phyloP scores from a whole-genome alignment of 2,329 filamentous ascomycete genomes.

The Fusarium albidum region DNA sequence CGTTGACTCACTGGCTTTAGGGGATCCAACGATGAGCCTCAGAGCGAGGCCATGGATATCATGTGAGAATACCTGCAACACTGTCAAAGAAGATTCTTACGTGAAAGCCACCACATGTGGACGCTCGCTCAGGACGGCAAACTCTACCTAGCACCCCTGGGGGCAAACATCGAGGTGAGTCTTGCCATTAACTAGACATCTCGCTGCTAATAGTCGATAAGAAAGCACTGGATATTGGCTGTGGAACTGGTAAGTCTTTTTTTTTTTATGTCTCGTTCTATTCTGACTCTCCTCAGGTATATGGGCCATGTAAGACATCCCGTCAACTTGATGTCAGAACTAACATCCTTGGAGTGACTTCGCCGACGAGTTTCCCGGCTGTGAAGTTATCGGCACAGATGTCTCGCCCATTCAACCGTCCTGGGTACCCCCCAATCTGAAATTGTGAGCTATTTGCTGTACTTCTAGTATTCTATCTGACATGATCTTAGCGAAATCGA shows the following conservation, averaged over 20 bases:
- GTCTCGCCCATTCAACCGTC: constrained; percentile 29
- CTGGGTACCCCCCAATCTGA: constrained; percentile 29
- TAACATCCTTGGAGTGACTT: constrained; percentile 21
- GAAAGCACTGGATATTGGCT: constrained; percentile 21
- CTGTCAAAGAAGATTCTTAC: not conserved
- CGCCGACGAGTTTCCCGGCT: constrained; percentile 25
- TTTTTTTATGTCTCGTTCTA: no score
- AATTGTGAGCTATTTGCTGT: constrained; percentile 11
- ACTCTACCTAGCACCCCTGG: constrained; percentile 9
- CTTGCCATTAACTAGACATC: fast-evolving
- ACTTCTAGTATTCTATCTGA: not conserved
- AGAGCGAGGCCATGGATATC: constrained; percentile 19
- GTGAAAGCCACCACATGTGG: constrained; percentile 4
- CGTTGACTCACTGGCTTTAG: not conserved
- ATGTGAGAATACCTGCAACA: not conserved
- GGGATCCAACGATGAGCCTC: constrained; percentile 16
- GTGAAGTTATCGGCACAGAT: constrained; percentile 29
- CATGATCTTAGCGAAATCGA: constrained; percentile 20
- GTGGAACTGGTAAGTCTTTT: constrained; percentile 13
- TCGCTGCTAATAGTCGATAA: not conserved
- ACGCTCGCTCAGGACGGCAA: constrained; percentile 5
- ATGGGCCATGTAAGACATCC: constrained; percentile 34
- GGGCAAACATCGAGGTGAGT: constrained; percentile 6
- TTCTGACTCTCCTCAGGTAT: constrained; percentile 8
- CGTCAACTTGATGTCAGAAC: no score